These are phyloP conservation scores for Marsdenia floribunda DNA, from an alignment of 257 asterid genomes.

Conservation along the genomic window DNA sequence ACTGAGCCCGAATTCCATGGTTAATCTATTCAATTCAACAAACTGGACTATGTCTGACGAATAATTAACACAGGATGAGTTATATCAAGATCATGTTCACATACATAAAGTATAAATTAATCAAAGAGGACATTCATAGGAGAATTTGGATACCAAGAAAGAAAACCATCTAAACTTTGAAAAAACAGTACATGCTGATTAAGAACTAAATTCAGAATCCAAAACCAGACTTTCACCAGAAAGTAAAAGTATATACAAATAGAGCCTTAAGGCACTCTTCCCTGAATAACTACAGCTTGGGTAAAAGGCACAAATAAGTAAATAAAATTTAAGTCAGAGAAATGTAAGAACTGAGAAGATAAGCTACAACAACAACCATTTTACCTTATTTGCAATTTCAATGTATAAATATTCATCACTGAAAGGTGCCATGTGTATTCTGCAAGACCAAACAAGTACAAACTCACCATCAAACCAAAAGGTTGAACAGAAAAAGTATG, in stretches of 20 bases:
- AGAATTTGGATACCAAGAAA: background rate
- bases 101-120: background rate
- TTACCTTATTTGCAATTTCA: slow-evolving; percentile 94
- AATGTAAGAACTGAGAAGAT: background rate
- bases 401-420: slow-evolving; percentile 79
- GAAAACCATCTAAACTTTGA: background rate
- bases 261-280: background rate
- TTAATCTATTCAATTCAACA: background rate
- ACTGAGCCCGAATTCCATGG: too few relatives aligned
- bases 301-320: background rate
- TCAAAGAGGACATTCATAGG: background rate
- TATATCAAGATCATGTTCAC: background rate
- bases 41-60: background rate
- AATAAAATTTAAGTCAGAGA: background rate
- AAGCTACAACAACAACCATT: slow-evolving; percentile 10
- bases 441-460: slow-evolving; percentile 36
- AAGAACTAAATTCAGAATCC: background rate
- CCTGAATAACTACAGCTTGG: background rate
- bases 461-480: slow-evolving; percentile 9
- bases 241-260: background rate
- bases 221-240: background rate
- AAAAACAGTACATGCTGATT: background rate
- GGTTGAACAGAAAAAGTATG: background rate
- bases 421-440: slow-evolving; percentile 99
- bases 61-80: background rate